Percentiles rank a stretch among this genome's conserved stretches.
Conservation (phyloP, 129 eudicot species). For the Oenanthe sinensis region DNA sequence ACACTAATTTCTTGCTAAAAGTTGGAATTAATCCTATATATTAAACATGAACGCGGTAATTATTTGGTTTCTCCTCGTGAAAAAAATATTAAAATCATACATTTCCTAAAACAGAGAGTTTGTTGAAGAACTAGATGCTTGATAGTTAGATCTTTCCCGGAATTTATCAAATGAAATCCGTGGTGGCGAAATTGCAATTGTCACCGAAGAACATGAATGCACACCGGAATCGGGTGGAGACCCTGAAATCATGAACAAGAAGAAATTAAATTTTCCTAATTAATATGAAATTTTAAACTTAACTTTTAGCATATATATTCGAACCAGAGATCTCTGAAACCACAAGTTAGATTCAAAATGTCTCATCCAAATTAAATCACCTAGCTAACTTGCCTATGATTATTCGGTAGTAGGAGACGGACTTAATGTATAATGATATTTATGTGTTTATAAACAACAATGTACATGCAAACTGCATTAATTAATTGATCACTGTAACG, state of each 20-base stretch:
- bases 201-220: slow-evolving; percentile 40
- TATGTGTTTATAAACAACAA: neutral
- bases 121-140: slow-evolving; percentile 26
- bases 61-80: slow-evolving; percentile 14
- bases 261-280: neutral
- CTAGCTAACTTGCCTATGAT: too few relatives aligned
- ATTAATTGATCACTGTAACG: neutral
- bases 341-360: neutral
- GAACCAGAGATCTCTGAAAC: neutral
- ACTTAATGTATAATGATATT: neutral
- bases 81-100: slow-evolving; percentile 18
- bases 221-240: slow-evolving; percentile 73
- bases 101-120: slow-evolving; percentile 40
- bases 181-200: slow-evolving; percentile 34
- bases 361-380: too few relatives aligned
- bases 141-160: slow-evolving; percentile 21
- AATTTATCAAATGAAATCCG: slow-evolving; percentile 38
- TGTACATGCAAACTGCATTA: neutral
- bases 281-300: neutral
- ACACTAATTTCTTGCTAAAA: neutral
- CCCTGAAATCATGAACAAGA: slow-evolving; percentile 34
- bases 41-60: neutral
- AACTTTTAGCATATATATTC: neutral
- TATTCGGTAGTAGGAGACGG: neutral
- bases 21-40: neutral